These are phyloP conservation scores for Cercospora sp. DNA, from an alignment of 2,329 filamentous ascomycete genomes.

Conservation along the genomic window DNA sequence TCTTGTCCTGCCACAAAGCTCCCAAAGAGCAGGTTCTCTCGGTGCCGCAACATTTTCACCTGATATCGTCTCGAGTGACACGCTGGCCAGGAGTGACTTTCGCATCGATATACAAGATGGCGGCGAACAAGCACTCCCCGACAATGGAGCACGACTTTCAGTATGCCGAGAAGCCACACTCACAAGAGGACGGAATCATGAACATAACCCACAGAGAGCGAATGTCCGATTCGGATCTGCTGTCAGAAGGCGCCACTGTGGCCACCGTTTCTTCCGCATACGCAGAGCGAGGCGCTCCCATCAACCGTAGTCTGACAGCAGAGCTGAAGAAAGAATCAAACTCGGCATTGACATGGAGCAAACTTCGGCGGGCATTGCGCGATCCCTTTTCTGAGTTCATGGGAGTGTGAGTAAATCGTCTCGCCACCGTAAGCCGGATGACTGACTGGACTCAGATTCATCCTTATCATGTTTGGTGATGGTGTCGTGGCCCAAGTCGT, in stretches of 20 bases:
- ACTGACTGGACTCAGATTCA: slow-evolving; percentile 63
- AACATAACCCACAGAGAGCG: slow-evolving; percentile 29
- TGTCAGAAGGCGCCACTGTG: slow-evolving; percentile 13
- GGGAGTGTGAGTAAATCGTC: slow-evolving; percentile 49
- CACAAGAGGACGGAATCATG: slow-evolving; percentile 17
- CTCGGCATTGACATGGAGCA: slow-evolving; percentile 53
- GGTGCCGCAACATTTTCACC: not conserved
- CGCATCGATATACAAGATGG: slow-evolving; percentile 9
- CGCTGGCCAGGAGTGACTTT: not conserved
- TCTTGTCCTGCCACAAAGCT: slow-evolving; percentile 1
- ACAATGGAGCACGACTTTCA: slow-evolving; percentile 11
- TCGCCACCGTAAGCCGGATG: too few relatives aligned
- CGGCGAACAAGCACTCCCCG: not conserved
- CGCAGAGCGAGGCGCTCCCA: slow-evolving; percentile 31
- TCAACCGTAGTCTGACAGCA: slow-evolving; percentile 34
- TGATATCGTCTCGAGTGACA: not conserved
- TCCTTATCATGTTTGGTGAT: slow-evolving; percentile 68
- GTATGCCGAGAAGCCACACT: slow-evolving; percentile 3
- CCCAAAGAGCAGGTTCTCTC: not conserved
- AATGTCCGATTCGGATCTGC: slow-evolving; percentile 17
- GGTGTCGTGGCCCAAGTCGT: slow-evolving; percentile 68
- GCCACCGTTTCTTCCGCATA: slow-evolving; percentile 19
- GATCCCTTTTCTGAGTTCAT: slow-evolving; percentile 69
- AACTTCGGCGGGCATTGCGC: slow-evolving; percentile 52
- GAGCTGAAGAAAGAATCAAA: slow-evolving; percentile 33